phyloP scores from a whole-genome alignment of 2,329 filamentous ascomycete genomes.

The Aureobasidium subglaciale region DNA sequence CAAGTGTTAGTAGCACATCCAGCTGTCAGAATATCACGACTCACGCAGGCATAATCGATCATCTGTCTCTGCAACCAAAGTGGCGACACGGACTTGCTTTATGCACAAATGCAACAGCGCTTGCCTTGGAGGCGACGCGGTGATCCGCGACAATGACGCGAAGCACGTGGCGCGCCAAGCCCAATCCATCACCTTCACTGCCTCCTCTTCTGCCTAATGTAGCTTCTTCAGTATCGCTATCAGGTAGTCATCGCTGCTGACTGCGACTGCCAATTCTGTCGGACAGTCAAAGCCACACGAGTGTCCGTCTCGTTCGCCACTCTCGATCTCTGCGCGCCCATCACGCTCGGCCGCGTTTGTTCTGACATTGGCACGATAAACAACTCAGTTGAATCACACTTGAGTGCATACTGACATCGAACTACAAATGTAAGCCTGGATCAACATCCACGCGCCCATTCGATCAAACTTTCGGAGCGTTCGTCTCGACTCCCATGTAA shows the following conservation, averaged over 20 bases:
- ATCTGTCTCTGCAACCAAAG: slow-evolving; percentile 13
- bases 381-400: too few species aligned
- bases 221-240: slow-evolving; percentile 17
- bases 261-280: background rate
- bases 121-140: slow-evolving; percentile 8
- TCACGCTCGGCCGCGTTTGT: too few species aligned
- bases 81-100: slow-evolving; percentile 7
- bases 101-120: background rate
- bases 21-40: background rate
- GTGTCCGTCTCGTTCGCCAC: background rate
- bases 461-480: slow-evolving; percentile 12
- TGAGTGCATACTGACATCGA: too few species aligned
- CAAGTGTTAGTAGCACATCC: background rate
- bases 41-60: slow-evolving; percentile 19
- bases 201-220: slow-evolving; percentile 12
- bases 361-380: too few species aligned
- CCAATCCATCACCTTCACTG: background rate
- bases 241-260: background rate
- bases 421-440: too few species aligned
- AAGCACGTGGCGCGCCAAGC: background rate
- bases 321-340: background rate
- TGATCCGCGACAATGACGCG: slow-evolving; percentile 11
- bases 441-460: too few species aligned
- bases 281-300: too few species aligned
- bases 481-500: slow-evolving; percentile 27